phyloP scores from a whole-genome alignment of 768 basidiomycete genomes.

The Boletus pseudo-olivaceus region DNA sequence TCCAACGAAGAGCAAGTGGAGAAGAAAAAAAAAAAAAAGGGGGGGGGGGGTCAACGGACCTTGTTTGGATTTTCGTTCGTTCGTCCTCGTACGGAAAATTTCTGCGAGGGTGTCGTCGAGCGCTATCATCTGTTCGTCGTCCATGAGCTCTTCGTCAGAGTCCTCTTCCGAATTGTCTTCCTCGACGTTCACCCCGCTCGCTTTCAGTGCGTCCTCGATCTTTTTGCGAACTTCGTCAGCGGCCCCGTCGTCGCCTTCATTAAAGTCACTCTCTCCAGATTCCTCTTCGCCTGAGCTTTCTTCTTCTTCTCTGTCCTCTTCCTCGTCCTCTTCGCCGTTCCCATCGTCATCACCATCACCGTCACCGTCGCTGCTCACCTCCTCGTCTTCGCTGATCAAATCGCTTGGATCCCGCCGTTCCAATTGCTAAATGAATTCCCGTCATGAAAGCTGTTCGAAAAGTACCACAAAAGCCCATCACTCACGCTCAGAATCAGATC shows the following conservation, averaged over 20 bases:
- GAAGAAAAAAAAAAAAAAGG: neutral
- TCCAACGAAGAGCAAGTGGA: neutral
- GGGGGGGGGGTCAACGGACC: conserved; percentile 51
- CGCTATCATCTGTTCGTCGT: conserved; percentile 98
- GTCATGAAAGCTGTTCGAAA: neutral
- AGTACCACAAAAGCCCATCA: conserved; percentile 7
- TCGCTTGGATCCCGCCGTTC: conserved; percentile 65
- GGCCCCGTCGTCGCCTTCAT: conserved; percentile 49
- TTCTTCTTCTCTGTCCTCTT: conserved; percentile 30
- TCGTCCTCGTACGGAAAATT: conserved; percentile 70
- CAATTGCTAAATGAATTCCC: conserved; percentile 63
- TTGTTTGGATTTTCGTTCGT: conserved; percentile 60
- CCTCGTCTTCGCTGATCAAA: conserved; percentile 41
- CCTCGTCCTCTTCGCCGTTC: conserved; percentile 36
- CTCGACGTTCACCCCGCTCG: conserved; percentile 54
- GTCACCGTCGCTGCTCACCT: conserved; percentile 36
- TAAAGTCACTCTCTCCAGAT: conserved; percentile 36
- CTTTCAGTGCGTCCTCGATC: conserved; percentile 59
- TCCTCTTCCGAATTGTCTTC: conserved; percentile 53
- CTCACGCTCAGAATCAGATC: conserved; percentile 80
- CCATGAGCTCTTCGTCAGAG: conserved; percentile 67
- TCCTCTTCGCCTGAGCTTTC: conserved; percentile 31
- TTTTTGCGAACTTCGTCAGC: conserved; percentile 58
- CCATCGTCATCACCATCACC: conserved; percentile 36
- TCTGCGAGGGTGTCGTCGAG: conserved; percentile 89